A percentile compares a stretch with the other conserved stretches of the same genome.
These are phyloP conservation scores for Rhododendron vialii DNA, from an alignment of 148 eudicot species.

Conservation along the genomic window DNA sequence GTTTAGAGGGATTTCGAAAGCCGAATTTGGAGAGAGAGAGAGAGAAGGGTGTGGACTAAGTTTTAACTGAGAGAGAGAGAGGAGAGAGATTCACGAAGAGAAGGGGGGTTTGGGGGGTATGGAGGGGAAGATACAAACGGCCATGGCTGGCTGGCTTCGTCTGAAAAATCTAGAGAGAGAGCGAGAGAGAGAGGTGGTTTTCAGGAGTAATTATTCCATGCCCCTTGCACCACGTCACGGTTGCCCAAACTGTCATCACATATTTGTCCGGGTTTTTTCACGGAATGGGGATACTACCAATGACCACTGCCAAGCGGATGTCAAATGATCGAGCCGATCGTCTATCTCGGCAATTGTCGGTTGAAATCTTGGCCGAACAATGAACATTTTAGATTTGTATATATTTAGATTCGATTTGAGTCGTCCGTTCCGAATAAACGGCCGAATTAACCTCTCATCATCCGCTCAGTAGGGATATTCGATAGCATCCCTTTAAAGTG, in stretches of 20 bases:
- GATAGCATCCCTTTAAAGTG: too few relatives aligned
- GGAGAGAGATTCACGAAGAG: neutral
- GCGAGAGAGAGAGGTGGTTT: neutral
- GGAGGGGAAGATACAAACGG: constrained; percentile 12
- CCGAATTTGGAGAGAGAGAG: neutral
- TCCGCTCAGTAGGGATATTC: too few relatives aligned
- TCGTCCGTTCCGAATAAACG: accelerated
- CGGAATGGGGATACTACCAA: too few relatives aligned
- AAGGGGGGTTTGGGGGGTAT: constrained; percentile 24
- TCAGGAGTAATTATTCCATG: neutral
- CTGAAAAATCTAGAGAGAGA: neutral
- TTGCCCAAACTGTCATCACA: too few relatives aligned
- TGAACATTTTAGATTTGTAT: accelerated
- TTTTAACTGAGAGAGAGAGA: neutral
- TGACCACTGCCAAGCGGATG: too few relatives aligned
- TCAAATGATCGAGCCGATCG: too few relatives aligned
- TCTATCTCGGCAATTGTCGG: too few relatives aligned
- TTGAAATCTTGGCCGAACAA: too few relatives aligned
- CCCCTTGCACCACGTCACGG: neutral
- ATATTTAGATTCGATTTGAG: accelerated
- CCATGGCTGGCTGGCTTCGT: constrained; percentile 8
- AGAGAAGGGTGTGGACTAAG: neutral
- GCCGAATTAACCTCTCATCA: too few relatives aligned
- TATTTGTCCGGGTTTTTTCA: too few relatives aligned
- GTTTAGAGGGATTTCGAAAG: neutral